Conservation (phyloP, 106 monocot species). For the Acanthochlamys bracteata region DNA sequence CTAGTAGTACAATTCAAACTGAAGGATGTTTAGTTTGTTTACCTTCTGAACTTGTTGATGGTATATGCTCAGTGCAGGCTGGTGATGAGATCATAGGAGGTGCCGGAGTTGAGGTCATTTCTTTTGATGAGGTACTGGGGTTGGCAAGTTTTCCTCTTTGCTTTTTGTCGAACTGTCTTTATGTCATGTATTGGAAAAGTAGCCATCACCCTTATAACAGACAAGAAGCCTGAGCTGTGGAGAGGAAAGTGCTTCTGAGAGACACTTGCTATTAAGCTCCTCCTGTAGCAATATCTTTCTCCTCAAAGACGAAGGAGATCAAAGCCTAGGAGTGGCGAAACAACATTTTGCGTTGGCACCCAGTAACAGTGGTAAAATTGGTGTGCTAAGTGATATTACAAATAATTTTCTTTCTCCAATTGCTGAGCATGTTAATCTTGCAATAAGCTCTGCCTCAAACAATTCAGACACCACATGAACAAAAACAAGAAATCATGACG, state of each 20-base stretch:
- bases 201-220: slow-evolving; percentile 18
- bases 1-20: not conserved
- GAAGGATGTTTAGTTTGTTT: not conserved
- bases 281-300: slow-evolving; percentile 46
- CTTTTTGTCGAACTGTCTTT: not conserved
- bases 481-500: no score
- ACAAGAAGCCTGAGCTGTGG: slow-evolving; percentile 86
- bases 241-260: slow-evolving; percentile 70
- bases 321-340: slow-evolving; percentile 26
- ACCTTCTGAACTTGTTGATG: slow-evolving; percentile 15
- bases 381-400: not conserved
- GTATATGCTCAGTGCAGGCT: slow-evolving; percentile 52
- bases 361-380: slow-evolving; percentile 44
- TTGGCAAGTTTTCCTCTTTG: slow-evolving; percentile 4
- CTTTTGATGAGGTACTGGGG: slow-evolving; percentile 70
- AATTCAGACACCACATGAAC: no score
- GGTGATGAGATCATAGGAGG: slow-evolving; percentile 64
- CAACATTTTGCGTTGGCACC: slow-evolving; percentile 62
- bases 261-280: slow-evolving; percentile 58
- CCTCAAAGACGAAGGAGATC: slow-evolving; percentile 47
- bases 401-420: no score
- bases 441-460: no score
- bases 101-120: slow-evolving; percentile 69
- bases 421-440: no score
- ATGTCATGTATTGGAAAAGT: not conserved